Evolutionary conservation across 345 rosid genomes (phyloP).

Genomic region (Gossypium anomalum): DNA sequence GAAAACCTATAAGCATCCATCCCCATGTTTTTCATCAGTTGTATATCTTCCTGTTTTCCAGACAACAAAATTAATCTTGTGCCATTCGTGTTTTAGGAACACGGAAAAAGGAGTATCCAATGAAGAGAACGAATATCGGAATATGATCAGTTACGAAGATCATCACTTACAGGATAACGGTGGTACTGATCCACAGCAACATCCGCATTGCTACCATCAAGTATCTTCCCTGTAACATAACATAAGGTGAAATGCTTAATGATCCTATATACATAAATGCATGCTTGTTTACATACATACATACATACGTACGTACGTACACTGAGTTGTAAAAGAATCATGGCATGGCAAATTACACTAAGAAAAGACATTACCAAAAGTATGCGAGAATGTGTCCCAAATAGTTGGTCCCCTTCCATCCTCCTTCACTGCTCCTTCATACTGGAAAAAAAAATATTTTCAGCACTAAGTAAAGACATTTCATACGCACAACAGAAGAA

Average conservation of each 20-base stretch:
- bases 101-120: background rate
- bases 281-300: background rate
- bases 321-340: background rate
- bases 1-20: constrained; percentile 92
- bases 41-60: constrained; percentile 70
- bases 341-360: no score
- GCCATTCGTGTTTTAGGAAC: background rate
- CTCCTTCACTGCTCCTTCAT: constrained; percentile 87
- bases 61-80: background rate
- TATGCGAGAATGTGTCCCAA: constrained; percentile 84
- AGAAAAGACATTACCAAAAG: constrained; percentile 33
- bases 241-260: background rate
- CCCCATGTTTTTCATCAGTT: constrained; percentile 91
- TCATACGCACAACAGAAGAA: background rate
- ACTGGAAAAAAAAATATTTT: constrained; percentile 29
- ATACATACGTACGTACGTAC: background rate
- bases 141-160: background rate
- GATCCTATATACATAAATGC: background rate
- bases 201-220: constrained; percentile 77
- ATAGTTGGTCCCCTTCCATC: constrained; percentile 82
- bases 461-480: background rate
- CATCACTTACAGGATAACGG: constrained; percentile 51
- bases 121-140: background rate
- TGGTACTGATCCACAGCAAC: constrained; percentile 90
- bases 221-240: constrained; percentile 48